Conservation (phyloP, 1,284 basidiomycete species). For the Cryptococcus deneoformans region DNA sequence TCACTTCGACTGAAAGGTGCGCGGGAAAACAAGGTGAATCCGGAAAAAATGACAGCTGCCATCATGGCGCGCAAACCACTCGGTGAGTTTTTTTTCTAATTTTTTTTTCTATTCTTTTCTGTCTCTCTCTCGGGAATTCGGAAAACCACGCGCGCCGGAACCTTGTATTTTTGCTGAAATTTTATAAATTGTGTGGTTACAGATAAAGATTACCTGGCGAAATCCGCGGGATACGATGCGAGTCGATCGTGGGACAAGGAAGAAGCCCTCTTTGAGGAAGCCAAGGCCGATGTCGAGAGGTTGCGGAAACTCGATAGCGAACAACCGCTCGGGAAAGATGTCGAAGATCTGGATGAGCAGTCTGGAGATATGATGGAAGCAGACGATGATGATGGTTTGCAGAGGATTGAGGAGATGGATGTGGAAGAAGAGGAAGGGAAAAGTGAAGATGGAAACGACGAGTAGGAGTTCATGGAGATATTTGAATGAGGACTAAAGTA, state of each 20-base stretch:
- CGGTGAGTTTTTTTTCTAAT: slow-evolving; percentile 14
- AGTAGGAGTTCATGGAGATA: not conserved
- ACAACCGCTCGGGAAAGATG: not conserved
- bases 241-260: slow-evolving; percentile 27
- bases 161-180: not conserved
- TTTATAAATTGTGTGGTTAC: not conserved
- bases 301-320: slow-evolving; percentile 6
- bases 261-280: slow-evolving; percentile 28
- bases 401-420: not conserved
- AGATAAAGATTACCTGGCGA: slow-evolving; percentile 35
- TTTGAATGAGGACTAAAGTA: not conserved
- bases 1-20: slow-evolving; percentile 37
- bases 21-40: slow-evolving; percentile 35
- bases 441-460: not conserved
- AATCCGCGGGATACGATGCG: slow-evolving; percentile 34
- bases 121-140: too few relatives aligned
- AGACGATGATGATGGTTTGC: not conserved
- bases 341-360: slow-evolving; percentile 14
- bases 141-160: not conserved
- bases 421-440: not conserved
- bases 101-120: not conserved
- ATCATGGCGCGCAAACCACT: slow-evolving; percentile 35
- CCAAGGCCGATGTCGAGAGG: slow-evolving; percentile 24
- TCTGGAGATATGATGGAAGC: not conserved
- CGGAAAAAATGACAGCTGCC: slow-evolving; percentile 33